Percentiles rank a stretch among this genome's conserved stretches.
phyloP scores from a whole-genome alignment of 495 filamentous ascomycete species.

The Podospora didyma region DNA sequence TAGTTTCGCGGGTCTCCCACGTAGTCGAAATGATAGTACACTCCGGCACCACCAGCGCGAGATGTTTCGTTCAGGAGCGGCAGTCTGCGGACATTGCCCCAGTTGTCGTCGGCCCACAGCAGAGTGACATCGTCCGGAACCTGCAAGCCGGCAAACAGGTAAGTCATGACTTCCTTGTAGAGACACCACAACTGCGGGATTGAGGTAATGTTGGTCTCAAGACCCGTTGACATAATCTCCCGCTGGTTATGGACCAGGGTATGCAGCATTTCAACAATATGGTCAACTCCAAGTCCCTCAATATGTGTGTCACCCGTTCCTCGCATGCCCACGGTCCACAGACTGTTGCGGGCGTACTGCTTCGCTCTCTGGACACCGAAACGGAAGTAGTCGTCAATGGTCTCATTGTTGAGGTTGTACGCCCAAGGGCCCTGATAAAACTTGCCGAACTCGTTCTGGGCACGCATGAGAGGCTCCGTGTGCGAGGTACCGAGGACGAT shows the following conservation, averaged over 20 bases:
- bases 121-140: conserved; percentile 72
- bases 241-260: conserved; percentile 58
- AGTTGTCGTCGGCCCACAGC: conserved; percentile 75
- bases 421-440: conserved; percentile 60
- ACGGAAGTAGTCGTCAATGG: conserved; percentile 62
- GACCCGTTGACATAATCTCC: conserved; percentile 51
- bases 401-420: conserved; percentile 61
- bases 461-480: conserved; percentile 70
- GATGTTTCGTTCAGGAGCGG: conserved; percentile 57
- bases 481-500: conserved; percentile 70
- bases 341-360: conserved; percentile 56
- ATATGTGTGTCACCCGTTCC: conserved; percentile 63
- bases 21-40: conserved; percentile 77
- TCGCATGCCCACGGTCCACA: conserved; percentile 72
- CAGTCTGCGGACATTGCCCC: conserved; percentile 63
- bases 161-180: conserved; percentile 68
- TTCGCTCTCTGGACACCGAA: conserved; percentile 62
- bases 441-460: conserved; percentile 63
- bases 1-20: conserved; percentile 61
- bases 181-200: conserved; percentile 71
- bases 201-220: conserved; percentile 47
- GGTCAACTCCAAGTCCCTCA: conserved; percentile 48
- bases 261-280: conserved; percentile 54
- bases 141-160: conserved; percentile 59
- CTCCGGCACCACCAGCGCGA: conserved; percentile 63